Base-by-base conservation (phyloP, 75 land plant species). In the Adiantum capillusveneris region DNA sequence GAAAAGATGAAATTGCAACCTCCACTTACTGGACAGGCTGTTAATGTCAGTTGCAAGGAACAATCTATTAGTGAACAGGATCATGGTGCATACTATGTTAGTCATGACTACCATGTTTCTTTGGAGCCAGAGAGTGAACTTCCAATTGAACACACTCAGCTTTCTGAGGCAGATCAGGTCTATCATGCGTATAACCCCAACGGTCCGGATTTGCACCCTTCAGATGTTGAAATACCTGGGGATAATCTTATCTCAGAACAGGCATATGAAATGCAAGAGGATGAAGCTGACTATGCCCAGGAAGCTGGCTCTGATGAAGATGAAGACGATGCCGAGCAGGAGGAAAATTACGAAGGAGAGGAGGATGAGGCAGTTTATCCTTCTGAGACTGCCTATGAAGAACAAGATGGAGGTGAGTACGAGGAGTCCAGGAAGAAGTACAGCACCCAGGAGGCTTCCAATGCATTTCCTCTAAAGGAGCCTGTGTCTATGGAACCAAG, bases 31-130 rank as follows among this genome's bases (percentile, higher is more conserved):
- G 50, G 22, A 3, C 50, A 6, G 22, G 50, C 50, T 18, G 50
- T 18, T 46, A 14, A 21, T 46, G 50, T 5, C 18, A 2, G 50
- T 14, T 6, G 50, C 22, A 21, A n/a, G 2, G 22, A n/a, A 17
- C 2, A 3, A 46, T 46, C 18, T 46, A 21, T 46, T 18, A 14
- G 22, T 18, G 50, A 46, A 21, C 2, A 5, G 2, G 18, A 21
- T 46, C 9, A 41, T 14, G 43, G 43, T 41, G 50, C 50, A 18
- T 46, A 46, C 14, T 21, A 17, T 46, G 50, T 46, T 17, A 46
- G 50, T 46, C 50, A 46, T 46, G 50, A 46, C 14, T 46, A 46
- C 22, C 50, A 17, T 46, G 50, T 46, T 3, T 46, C 50, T 17
- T n/a, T 21, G 22, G 50, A 46, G 3, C 22, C 50, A 18, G 50